These are phyloP conservation scores for Akanthomyces lecanii DNA, from an alignment of 2,329 filamentous ascomycete genomes.

Conservation along the genomic window DNA sequence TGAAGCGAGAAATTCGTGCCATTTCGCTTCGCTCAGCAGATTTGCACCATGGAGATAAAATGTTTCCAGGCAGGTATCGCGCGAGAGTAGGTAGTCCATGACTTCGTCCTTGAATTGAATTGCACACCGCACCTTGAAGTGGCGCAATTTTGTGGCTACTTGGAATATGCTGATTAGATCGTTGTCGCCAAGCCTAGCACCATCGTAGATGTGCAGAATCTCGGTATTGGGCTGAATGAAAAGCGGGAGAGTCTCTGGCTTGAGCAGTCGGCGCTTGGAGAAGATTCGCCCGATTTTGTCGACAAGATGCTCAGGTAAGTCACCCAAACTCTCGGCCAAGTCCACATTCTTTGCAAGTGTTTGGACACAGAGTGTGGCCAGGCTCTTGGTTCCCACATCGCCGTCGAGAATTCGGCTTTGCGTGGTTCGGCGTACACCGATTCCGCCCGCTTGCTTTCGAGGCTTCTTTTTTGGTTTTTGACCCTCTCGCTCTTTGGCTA, in stretches of 20 bases:
- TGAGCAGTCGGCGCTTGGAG: slow-evolving; percentile 56
- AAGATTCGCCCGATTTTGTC: slow-evolving; percentile 58
- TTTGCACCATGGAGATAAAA: slow-evolving; percentile 83
- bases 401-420: slow-evolving; percentile 86
- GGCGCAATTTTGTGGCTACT: slow-evolving; percentile 62
- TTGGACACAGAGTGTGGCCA: slow-evolving; percentile 62
- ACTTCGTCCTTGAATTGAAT: slow-evolving; percentile 87
- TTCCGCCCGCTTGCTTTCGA: slow-evolving; percentile 50
- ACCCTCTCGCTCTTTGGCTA: slow-evolving; percentile 58
- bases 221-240: slow-evolving; percentile 52
- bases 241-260: slow-evolving; percentile 49
- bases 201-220: slow-evolving; percentile 54
- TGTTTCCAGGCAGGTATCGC: slow-evolving; percentile 63
- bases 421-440: slow-evolving; percentile 65
- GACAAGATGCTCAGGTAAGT: slow-evolving; percentile 50
- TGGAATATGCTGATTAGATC: slow-evolving; percentile 82
- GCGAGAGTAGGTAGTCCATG: slow-evolving; percentile 74
- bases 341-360: slow-evolving; percentile 59
- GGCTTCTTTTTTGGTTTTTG: slow-evolving; percentile 34
- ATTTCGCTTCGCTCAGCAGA: slow-evolving; percentile 70
- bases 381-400: slow-evolving; percentile 61
- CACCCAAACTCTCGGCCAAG: slow-evolving; percentile 58
- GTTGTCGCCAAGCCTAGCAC: slow-evolving; percentile 62
- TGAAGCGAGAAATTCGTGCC: slow-evolving; percentile 63
- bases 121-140: slow-evolving; percentile 75